Base-by-base conservation (phyloP, 495 filamentous ascomycete species). In the Bathelium albidoporum region DNA sequence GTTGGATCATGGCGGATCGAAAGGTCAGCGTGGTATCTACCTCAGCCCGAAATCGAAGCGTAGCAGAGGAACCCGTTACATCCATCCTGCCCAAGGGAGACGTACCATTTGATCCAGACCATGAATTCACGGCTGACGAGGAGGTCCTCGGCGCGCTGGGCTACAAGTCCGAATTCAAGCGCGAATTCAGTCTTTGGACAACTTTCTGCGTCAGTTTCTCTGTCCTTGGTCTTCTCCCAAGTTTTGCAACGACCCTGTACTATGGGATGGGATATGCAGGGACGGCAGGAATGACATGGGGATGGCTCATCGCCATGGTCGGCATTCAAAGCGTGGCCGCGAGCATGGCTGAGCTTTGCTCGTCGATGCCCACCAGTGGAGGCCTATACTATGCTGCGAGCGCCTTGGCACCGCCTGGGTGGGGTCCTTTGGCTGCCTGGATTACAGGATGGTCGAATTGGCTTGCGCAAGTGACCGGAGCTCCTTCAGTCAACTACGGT, bases 181-280 rank as follows among this genome's bases (percentile, higher is more conserved):
- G 88, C 65, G 88, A 91, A 67, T 90, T 91, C 70, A 87, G 82
- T n/a, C 74, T 89, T n/a, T 91, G 87, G 84, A 89, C 87, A 14
- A 87, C 87, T 0, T 91, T 91, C 74, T 88, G 86, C 68, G 87
- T 91, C 58, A 86, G 82, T 62, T 91, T 91, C 71, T 86, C 88
- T 5, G 87, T 90, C 4, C 73, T 91, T 62, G 88, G 88, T 3
- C 70, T 91, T 59, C 73, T 91, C 44, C 88, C 88, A 0, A 87
- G 84, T 53, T 89, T 90, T 69, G 88, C 88, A 4, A 85, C 80
- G 60, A 92, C 88, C 0, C 74, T 92, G 60, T 85, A 80, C 67
- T 92, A 89, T 79, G 88, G 88, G 62, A 87, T 91, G 81, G 88
- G 88, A 60, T 91, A 91, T 76, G 88, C 89, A 22, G 88, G 88